These are phyloP conservation scores for Hanseniaspora taiwanica DNA, from an alignment of 805 yeast genomes.

Conservation along the genomic window DNA sequence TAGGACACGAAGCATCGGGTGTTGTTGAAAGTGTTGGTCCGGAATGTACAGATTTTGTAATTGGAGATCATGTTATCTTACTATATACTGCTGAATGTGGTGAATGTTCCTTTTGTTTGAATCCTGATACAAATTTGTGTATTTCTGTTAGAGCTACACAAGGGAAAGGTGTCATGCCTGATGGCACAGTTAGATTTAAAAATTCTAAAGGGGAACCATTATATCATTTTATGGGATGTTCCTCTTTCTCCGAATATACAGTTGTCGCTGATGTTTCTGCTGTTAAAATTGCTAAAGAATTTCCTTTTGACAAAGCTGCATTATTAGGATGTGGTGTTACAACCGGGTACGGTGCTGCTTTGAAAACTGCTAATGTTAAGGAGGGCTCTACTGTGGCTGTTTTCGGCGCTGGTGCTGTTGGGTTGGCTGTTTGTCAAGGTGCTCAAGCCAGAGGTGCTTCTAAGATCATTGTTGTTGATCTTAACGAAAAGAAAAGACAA, in stretches of 20 bases:
- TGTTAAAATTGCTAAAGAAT: constrained; percentile 77
- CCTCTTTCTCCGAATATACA: constrained; percentile 93
- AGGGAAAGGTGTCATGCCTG: constrained; percentile 98
- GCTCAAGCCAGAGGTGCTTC: constrained; percentile 74
- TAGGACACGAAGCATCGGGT: constrained; percentile 99
- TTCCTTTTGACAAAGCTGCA: constrained; percentile 78
- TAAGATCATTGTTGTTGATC: constrained; percentile 73
- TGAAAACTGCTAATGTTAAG: constrained; percentile 81
- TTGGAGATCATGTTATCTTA: constrained; percentile 88
- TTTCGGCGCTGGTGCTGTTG: constrained; percentile 97
- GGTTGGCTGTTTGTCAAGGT: constrained; percentile 92
- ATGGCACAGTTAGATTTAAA: constrained; percentile 85
- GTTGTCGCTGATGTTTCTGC: constrained; percentile 96
- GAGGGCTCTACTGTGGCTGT: constrained; percentile 90
- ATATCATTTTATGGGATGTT: constrained; percentile 95
- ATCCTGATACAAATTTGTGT: constrained; percentile 95
- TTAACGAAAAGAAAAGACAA: constrained; percentile 68
- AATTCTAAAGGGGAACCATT: constrained; percentile 68
- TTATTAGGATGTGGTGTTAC: constrained; percentile 97
- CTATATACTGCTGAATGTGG: constrained; percentile 94
- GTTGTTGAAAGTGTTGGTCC: constrained; percentile 90
- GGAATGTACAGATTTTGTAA: constrained; percentile 80
- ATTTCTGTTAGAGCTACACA: constrained; percentile 93
- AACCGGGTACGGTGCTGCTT: constrained; percentile 96
- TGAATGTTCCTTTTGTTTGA: constrained; percentile 87